phyloP scores from a whole-genome alignment of 768 basidiomycete genomes.

The Suillus subaureus region DNA sequence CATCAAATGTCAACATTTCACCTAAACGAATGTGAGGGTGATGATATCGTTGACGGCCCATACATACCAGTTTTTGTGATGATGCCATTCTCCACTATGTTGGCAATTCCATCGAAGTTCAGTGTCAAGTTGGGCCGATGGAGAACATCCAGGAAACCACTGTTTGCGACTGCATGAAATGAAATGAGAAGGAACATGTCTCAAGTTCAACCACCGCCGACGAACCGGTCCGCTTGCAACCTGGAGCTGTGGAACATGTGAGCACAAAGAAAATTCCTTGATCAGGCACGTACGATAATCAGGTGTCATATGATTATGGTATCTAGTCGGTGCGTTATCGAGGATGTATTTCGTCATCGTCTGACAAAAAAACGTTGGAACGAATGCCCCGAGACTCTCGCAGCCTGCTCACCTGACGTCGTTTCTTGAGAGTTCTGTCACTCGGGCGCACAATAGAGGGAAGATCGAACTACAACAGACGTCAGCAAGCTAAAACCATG shows the following conservation, averaged over 20 bases:
- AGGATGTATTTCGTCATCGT: slow-evolving; percentile 47
- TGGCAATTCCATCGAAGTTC: slow-evolving; percentile 26
- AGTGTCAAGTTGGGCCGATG: slow-evolving; percentile 26
- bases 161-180: slow-evolving; percentile 25
- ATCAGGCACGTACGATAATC: slow-evolving; percentile 44
- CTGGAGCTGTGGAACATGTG: slow-evolving; percentile 43
- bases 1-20: slow-evolving; percentile 32
- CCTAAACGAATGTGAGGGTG: slow-evolving; percentile 14
- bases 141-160: slow-evolving; percentile 26
- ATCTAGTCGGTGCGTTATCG: slow-evolving; percentile 49
- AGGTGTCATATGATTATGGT: slow-evolving; percentile 50
- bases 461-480: slow-evolving; percentile 20
- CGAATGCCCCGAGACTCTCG: too few species aligned
- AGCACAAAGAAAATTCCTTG: neutral
- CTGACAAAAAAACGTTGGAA: slow-evolving; percentile 29
- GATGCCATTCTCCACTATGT: slow-evolving; percentile 22
- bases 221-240: slow-evolving; percentile 54
- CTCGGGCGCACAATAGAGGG: slow-evolving; percentile 17
- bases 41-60: neutral
- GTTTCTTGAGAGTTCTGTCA: slow-evolving; percentile 15
- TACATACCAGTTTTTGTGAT: slow-evolving; percentile 27
- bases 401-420: slow-evolving; percentile 14
- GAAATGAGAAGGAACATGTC: neutral
- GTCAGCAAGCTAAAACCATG: neutral
- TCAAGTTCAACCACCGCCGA: neutral